Base-by-base conservation (phyloP, 2,329 filamentous ascomycete genomes). In the Cordyceps sp. region DNA sequence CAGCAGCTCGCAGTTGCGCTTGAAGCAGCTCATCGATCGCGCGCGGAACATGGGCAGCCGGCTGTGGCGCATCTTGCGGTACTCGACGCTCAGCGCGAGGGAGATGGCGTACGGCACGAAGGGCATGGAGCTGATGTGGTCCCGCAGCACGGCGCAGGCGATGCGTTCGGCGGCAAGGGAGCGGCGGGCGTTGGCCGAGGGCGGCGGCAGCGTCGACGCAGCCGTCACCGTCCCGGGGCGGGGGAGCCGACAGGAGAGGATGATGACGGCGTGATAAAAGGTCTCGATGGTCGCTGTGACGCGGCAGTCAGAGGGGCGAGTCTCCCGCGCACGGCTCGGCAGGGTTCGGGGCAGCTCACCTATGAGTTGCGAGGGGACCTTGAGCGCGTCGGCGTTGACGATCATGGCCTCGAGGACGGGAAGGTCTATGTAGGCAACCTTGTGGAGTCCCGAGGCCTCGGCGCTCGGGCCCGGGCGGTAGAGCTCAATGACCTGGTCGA, bases 221-320 rank as follows among this genome's bases (percentile, higher is more conserved):
- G 52, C 56, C 2, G 53, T 48, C 21, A 49, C 36, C 15, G 54
- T 53, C 27, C 59, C 50, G 10, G 54, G 54, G 10, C 59, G 47
- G 4, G 63, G 55, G 5, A 66, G 58, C n/a, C 72, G 61, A 31
- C 68, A 74, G 0, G 71, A 75, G 2, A 77, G 52, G 8, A 77
- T 73, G 23, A 69, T 66, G 6, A 78, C 65, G 4, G 71, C 69
- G 41, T 77, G 70, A 41, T 78, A 78, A 13, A 78, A 63, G 1
- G 68, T 62, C 40, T 77, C 72, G 6, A 77, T 59, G 0, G 72
- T 74, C 7, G 62, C 69, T 72, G 24, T 5, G 6, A 4, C 2
- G 8, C 18, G 6, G 5, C n/a, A 23, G 29, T 29, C 20, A 31
- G 21, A 6, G 2, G 19, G 18, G 2, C 25, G 6, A 13, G n/a